These are phyloP conservation scores for Phytophthora fragariae DNA, from an alignment of 352 stramenopile species.

Conservation along the genomic window DNA sequence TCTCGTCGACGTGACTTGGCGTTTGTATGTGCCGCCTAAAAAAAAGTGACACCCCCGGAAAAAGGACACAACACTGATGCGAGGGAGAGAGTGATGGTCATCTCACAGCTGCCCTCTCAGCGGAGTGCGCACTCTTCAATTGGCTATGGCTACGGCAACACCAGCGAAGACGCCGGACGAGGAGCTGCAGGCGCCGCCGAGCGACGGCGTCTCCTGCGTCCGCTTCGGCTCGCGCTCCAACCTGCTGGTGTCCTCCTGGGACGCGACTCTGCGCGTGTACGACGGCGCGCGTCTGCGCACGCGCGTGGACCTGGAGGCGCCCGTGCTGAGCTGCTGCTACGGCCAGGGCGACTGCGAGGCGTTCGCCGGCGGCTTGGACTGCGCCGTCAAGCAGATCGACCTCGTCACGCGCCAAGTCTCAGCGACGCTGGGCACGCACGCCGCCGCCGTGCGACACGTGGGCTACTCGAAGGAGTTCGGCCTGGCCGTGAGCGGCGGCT, in stretches of 20 bases:
- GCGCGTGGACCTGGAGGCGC: conserved; percentile 76
- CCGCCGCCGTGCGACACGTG: conserved; percentile 60
- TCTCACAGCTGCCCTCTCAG: no score
- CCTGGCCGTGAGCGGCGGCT: conserved; percentile 66
- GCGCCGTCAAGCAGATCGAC: conserved; percentile 66
- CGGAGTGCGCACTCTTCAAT: no score
- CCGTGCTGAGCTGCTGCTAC: conserved; percentile 75
- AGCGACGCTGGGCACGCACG: conserved; percentile 49
- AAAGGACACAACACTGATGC: no score
- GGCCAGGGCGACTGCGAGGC: conserved; percentile 66
- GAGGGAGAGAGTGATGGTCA: no score
- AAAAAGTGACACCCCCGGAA: no score
- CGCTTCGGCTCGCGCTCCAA: conserved; percentile 74
- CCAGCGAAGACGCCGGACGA: conserved; percentile 25
- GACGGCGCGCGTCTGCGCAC: conserved; percentile 59
- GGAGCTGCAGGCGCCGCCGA: conserved; percentile 77
- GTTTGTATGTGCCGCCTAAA: conserved; percentile 6
- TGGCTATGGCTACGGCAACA: no score
- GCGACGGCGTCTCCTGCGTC: conserved; percentile 85
- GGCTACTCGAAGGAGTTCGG: conserved; percentile 69
- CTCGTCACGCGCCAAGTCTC: conserved; percentile 47
- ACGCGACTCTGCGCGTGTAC: conserved; percentile 74
- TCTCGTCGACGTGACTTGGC: not conserved
- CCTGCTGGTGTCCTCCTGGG: conserved; percentile 85
- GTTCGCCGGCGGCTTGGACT: conserved; percentile 80